Evolutionary conservation across 495 filamentous ascomycete genomes (phyloP), one percentile per base, ranked within the genome.

Genomic region (Penicillium pulvis): DNA sequence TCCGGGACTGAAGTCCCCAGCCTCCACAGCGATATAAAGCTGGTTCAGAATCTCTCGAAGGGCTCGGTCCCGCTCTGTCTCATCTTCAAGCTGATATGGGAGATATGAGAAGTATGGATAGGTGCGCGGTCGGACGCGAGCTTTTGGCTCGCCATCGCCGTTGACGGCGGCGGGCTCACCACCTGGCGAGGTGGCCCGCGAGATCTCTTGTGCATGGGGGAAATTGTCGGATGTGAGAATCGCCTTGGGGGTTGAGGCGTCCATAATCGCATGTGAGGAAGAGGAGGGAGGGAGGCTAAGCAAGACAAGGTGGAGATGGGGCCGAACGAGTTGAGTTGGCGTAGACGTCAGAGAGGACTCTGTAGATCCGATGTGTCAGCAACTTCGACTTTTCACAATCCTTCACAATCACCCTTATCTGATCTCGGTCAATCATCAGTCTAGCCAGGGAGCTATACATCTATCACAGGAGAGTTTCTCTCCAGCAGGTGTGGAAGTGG

Each of bases 1-100:
- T 16, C 94, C 95, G 0, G 94, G 90, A 51, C 87, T 84, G 73
- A 98, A 98, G 71, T 99, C 95, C 35, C 96, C 92, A 16, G 94
- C 88, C 70, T 91, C 87, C 58, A 98, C 83, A 28, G 92, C 82
- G 66, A 96, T 88, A 68, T 96, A 98, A 26, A 99, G 87, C 63
- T 96, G 89, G 65, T 90, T 91, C 65, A 98, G 75, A 57, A 96
- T 96, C 73, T 93, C 90, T 9, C 85, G 79, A 46, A 98, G 77
- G 51, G 90, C 90, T 20, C 78, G 79, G 65, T 90, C 85, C 54
- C 91, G 80, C 69, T 91, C 84, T 19, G 77, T 62, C 53, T 92
- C 86, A 53, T 88, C 85, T 71, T 99, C 95, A 31, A 90, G 84
- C 41, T 83, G 68, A 67, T 97, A 99, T 31, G 95, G 95, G 30